Evolutionary conservation across 495 filamentous ascomycete species (phyloP).

Genomic region (Xylaria sp.): DNA sequence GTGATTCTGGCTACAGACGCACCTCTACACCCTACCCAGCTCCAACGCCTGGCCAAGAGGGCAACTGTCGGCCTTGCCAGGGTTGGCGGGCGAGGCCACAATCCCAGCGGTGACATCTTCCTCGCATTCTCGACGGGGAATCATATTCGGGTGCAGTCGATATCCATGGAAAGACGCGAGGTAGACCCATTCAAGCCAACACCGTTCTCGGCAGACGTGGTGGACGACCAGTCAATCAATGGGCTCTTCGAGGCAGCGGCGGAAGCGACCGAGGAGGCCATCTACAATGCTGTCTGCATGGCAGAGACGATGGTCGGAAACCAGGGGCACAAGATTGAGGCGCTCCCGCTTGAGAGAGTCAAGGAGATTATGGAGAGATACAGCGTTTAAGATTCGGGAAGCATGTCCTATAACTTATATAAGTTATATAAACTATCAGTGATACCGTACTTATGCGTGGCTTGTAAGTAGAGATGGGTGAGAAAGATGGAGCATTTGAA

Average conservation of each 20-base stretch:
- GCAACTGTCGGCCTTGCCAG: slow-evolving; percentile 58
- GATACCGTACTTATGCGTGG: no score
- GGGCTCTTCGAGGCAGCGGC: slow-evolving; percentile 57
- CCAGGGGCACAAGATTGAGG: slow-evolving; percentile 47
- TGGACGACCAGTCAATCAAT: slow-evolving; percentile 59
- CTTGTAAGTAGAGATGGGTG: no score
- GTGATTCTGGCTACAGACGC: slow-evolving; percentile 60
- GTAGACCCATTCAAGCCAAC: slow-evolving; percentile 46
- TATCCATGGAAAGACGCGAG: slow-evolving; percentile 35
- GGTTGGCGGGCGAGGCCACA: slow-evolving; percentile 57
- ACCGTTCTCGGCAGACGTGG: slow-evolving; percentile 45
- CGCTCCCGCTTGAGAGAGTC: slow-evolving; percentile 53
- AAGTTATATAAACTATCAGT: neutral
- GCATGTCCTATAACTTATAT: neutral
- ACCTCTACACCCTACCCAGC: slow-evolving; percentile 53
- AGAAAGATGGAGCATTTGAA: neutral
- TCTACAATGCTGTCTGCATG: slow-evolving; percentile 60
- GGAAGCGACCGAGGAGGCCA: slow-evolving; percentile 60
- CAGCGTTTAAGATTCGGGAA: slow-evolving; percentile 6
- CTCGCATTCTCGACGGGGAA: slow-evolving; percentile 60
- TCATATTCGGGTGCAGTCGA: slow-evolving; percentile 46
- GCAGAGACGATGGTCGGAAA: slow-evolving; percentile 56
- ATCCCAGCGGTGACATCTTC: slow-evolving; percentile 60
- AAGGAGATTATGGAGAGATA: slow-evolving; percentile 57
- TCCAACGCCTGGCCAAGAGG: slow-evolving; percentile 59